Percentiles rank a stretch among this genome's conserved stretches.
Conservation (phyloP, 2,329 filamentous ascomycete genomes). For the Aspergillus arachidicola region DNA sequence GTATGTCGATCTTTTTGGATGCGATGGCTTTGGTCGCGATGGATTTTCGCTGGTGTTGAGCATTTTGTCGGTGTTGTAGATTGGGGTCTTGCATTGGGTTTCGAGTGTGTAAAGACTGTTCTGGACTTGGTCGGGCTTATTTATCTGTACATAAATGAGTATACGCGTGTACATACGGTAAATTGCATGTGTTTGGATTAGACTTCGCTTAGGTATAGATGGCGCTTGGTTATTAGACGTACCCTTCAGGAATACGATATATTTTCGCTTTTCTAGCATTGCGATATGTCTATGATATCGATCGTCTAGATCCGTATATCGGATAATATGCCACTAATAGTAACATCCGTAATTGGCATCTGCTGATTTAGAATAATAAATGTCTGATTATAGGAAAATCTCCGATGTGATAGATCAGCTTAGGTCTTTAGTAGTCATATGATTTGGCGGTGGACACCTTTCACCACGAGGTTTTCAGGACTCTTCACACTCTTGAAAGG, state of each 20-base stretch:
- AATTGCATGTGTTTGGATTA: neutral
- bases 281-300: neutral
- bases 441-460: neutral
- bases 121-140: neutral
- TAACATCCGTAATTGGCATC: no score
- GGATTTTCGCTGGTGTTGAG: constrained; percentile 25
- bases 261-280: neutral
- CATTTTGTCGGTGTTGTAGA: constrained; percentile 2
- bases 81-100: neutral
- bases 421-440: neutral
- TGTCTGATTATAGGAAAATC: neutral
- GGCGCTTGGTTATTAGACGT: no score
- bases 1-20: constrained; percentile 49
- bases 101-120: neutral
- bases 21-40: constrained; percentile 39
- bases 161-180: neutral
- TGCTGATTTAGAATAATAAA: neutral
- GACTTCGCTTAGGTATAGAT: neutral
- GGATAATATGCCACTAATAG: neutral
- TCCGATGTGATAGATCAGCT: neutral
- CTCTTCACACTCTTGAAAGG: no score
- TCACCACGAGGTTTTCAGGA: no score
- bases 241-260: no score
- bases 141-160: neutral
- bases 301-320: neutral